A percentile compares a stretch with the other conserved stretches of the same genome.
Evolutionary conservation across 768 basidiomycete species (phyloP).

Genomic region (Suillus placidus): DNA sequence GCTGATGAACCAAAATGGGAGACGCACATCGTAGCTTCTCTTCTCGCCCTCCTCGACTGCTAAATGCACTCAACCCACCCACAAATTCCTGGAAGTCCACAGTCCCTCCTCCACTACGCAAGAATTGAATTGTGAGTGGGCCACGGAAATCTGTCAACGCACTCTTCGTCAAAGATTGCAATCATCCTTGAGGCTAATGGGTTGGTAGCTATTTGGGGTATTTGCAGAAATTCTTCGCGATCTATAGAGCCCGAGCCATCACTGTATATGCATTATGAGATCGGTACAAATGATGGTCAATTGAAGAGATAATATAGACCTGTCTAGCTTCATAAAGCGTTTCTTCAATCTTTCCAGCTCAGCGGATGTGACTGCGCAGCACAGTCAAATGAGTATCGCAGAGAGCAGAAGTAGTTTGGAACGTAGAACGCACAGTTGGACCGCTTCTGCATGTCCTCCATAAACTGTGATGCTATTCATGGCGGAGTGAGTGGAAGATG

Average conservation of each 20-base stretch:
- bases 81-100: conserved; percentile 99
- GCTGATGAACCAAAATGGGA: conserved; percentile 12
- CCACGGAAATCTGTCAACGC: conserved; percentile 39
- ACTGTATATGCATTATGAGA: conserved; percentile 41
- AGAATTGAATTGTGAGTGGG: conserved; percentile 3
- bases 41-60: conserved; percentile 93
- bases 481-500: conserved; percentile 12
- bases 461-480: conserved; percentile 81
- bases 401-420: not conserved
- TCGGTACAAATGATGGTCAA: conserved; percentile 3
- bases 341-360: conserved; percentile 97
- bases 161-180: conserved; percentile 99
- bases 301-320: conserved; percentile 38
- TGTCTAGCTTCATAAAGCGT: conserved; percentile 99
- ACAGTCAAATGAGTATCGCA: conserved; percentile 18
- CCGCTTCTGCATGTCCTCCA: conserved; percentile 96
- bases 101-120: conserved; percentile 87
- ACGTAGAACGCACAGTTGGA: conserved; percentile 83
- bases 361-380: conserved; percentile 78
- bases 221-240: conserved; percentile 97
- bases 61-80: conserved; percentile 96
- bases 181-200: conserved; percentile 97
- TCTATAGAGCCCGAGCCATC: conserved; percentile 98
- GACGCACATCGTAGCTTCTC: conserved; percentile 92
- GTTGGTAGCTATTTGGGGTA: conserved; percentile 98